phyloP scores from a whole-genome alignment of 495 filamentous ascomycete genomes.

The Aspergillus baeticus region DNA sequence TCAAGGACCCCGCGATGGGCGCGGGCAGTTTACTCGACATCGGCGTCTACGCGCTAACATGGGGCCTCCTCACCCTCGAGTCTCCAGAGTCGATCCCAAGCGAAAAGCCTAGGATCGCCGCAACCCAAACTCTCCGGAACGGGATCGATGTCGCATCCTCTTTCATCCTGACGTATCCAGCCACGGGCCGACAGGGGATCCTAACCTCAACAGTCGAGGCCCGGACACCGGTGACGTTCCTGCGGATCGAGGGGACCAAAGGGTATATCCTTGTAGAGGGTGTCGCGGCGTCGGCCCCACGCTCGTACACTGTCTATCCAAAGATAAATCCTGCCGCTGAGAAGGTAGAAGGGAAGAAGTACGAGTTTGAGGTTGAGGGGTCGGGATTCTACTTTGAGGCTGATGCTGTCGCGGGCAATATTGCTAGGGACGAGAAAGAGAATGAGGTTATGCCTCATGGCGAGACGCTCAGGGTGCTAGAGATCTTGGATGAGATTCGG shows the following conservation, averaged over 20 bases:
- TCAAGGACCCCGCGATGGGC: slow-evolving; percentile 72
- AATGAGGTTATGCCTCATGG: slow-evolving; percentile 61
- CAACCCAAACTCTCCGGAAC: slow-evolving; percentile 19
- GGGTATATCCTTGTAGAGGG: slow-evolving; percentile 24
- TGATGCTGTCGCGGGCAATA: slow-evolving; percentile 69
- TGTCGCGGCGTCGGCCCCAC: slow-evolving; percentile 15
- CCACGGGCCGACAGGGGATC: slow-evolving; percentile 21
- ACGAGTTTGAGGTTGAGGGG: slow-evolving; percentile 36
- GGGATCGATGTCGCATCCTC: slow-evolving; percentile 22
- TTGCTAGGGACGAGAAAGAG: slow-evolving; percentile 67
- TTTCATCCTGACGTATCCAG: slow-evolving; percentile 19
- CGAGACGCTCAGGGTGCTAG: slow-evolving; percentile 77
- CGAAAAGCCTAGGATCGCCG: slow-evolving; percentile 2
- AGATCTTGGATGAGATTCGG: slow-evolving; percentile 67
- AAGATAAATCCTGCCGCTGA: no score
- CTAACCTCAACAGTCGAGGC: slow-evolving; percentile 18
- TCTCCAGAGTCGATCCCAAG: slow-evolving; percentile 6
- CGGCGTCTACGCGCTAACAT: slow-evolving; percentile 26
- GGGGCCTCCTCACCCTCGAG: slow-evolving; percentile 18
- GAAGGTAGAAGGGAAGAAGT: slow-evolving; percentile 19
- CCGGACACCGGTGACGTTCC: slow-evolving; percentile 11
- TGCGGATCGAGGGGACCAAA: slow-evolving; percentile 19
- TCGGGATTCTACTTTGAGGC: slow-evolving; percentile 80
- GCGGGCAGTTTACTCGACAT: slow-evolving; percentile 72
- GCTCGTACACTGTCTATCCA: slow-evolving; percentile 20